A percentile compares a stretch with the other conserved stretches of the same genome.
Conservation (phyloP, 495 filamentous ascomycete genomes). For the Mytilinidion resinicola region DNA sequence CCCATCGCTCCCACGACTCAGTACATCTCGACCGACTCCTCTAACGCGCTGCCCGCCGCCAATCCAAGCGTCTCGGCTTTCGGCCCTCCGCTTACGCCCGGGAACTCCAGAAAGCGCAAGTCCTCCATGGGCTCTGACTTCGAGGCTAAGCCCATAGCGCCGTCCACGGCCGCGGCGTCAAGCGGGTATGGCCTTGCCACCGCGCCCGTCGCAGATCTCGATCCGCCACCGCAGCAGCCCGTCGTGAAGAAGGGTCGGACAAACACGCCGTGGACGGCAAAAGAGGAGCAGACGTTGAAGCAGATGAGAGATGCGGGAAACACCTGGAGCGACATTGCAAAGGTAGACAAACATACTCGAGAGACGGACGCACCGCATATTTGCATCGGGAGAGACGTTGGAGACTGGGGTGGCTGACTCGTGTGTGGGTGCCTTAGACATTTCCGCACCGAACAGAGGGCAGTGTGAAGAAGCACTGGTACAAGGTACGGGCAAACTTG, state of each 20-base stretch:
- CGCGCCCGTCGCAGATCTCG: slow-evolving; percentile 33
- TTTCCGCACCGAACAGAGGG: slow-evolving; percentile 93
- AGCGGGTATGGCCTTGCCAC: slow-evolving; percentile 17
- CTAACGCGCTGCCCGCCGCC: slow-evolving; percentile 12
- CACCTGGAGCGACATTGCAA: slow-evolving; percentile 96
- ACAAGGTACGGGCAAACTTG: slow-evolving; percentile 60
- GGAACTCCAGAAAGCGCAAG: slow-evolving; percentile 27
- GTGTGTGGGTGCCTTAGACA: slow-evolving; percentile 47
- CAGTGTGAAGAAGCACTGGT: slow-evolving; percentile 99
- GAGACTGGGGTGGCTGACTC: slow-evolving; percentile 31
- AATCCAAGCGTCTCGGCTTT: slow-evolving; percentile 2
- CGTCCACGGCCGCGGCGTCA: slow-evolving; percentile 4
- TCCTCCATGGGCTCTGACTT: slow-evolving; percentile 1
- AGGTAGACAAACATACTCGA: slow-evolving; percentile 48
- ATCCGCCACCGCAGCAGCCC: slow-evolving; percentile 41
- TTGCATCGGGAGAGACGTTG: slow-evolving; percentile 6
- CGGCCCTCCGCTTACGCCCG: slow-evolving; percentile 15
- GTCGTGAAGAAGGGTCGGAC: slow-evolving; percentile 87
- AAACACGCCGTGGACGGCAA: slow-evolving; percentile 95
- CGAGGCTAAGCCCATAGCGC: slow-evolving; percentile 1
- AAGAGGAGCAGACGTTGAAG: slow-evolving; percentile 88
- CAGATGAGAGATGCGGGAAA: slow-evolving; percentile 86
- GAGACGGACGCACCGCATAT: background rate
- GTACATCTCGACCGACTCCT: slow-evolving; percentile 18
- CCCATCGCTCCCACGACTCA: slow-evolving; percentile 22